phyloP scores from a whole-genome alignment of 257 asterid genomes.

The Echium plantagineum region DNA sequence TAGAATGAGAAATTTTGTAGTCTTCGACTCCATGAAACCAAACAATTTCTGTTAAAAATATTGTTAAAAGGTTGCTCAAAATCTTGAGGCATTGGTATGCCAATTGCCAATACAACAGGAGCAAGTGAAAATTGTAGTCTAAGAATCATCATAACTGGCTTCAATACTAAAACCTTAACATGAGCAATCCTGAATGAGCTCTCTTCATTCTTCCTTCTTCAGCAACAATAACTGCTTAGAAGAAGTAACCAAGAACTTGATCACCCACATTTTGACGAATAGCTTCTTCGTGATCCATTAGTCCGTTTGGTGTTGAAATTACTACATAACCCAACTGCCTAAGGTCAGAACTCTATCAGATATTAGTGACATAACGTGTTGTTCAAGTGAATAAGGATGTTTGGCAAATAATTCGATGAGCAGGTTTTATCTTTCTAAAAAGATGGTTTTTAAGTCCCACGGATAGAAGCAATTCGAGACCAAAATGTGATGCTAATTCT shows the following conservation, averaged over 20 bases:
- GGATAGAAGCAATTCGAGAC: no score
- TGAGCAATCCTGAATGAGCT: neutral
- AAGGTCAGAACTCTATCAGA: neutral
- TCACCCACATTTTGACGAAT: slow-evolving; percentile 77
- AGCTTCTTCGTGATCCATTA: slow-evolving; percentile 93
- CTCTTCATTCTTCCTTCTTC: neutral
- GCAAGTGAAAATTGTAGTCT: neutral
- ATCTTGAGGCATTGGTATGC: neutral
- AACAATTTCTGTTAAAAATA: no score
- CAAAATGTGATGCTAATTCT: no score
- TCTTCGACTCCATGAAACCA: no score
- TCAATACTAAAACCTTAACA: neutral
- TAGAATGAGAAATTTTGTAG: no score
- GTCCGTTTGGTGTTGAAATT: slow-evolving; percentile 87
- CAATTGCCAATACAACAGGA: no score
- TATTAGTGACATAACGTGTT: neutral
- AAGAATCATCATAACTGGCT: neutral
- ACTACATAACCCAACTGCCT: slow-evolving; percentile 96
- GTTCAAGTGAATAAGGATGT: neutral
- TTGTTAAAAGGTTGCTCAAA: neutral
- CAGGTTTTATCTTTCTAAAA: no score
- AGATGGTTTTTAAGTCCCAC: no score
- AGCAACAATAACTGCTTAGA: slow-evolving; percentile 19
- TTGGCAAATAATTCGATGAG: no score
- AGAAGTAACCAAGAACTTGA: slow-evolving; percentile 90